A percentile compares a stretch with the other conserved stretches of the same genome.
phyloP scores from a whole-genome alignment of 2,329 filamentous ascomycete species.

The Coniochaeta hoffmannii region DNA sequence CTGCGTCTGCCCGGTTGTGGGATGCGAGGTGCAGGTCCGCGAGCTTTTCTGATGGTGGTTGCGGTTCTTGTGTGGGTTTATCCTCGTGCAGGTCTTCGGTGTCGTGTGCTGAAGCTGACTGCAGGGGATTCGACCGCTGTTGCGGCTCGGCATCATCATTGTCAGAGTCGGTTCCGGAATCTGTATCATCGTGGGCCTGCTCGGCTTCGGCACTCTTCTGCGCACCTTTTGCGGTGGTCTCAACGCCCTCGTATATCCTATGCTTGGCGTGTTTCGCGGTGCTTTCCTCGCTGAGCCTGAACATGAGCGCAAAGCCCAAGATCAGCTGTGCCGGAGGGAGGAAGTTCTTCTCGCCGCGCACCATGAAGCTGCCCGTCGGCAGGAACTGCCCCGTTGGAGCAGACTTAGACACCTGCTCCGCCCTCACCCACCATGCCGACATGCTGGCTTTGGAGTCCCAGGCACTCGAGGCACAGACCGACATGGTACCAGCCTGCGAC shows the following conservation, averaged over 20 bases:
- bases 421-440: constrained; percentile 92
- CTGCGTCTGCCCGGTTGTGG: constrained; percentile 15
- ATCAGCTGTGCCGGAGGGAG: constrained; percentile 81
- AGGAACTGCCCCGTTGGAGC: constrained; percentile 74
- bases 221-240: constrained; percentile 7
- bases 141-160: constrained; percentile 18
- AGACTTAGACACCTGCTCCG: constrained; percentile 84
- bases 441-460: constrained; percentile 97
- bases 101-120: constrained; percentile 17
- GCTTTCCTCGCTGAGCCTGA: constrained; percentile 83
- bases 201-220: constrained; percentile 7
- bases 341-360: constrained; percentile 84
- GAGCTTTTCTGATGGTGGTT: constrained; percentile 16
- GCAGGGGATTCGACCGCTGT: constrained; percentile 4
- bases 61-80: constrained; percentile 4
- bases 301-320: constrained; percentile 81
- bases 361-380: constrained; percentile 67
- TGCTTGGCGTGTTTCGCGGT: constrained; percentile 74
- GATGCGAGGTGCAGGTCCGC: constrained; percentile 14
- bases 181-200: constrained; percentile 12
- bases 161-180: constrained; percentile 19
- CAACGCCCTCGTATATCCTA: constrained; percentile 31
- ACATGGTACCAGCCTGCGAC: constrained; percentile 79
- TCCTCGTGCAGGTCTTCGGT: constrained; percentile 24
- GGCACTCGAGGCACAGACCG: constrained; percentile 77